A percentile compares a stretch with the other conserved stretches of the same genome.
Evolutionary conservation across 106 monocot species (phyloP).

Genomic region (Apostasia shenzhenica): DNA sequence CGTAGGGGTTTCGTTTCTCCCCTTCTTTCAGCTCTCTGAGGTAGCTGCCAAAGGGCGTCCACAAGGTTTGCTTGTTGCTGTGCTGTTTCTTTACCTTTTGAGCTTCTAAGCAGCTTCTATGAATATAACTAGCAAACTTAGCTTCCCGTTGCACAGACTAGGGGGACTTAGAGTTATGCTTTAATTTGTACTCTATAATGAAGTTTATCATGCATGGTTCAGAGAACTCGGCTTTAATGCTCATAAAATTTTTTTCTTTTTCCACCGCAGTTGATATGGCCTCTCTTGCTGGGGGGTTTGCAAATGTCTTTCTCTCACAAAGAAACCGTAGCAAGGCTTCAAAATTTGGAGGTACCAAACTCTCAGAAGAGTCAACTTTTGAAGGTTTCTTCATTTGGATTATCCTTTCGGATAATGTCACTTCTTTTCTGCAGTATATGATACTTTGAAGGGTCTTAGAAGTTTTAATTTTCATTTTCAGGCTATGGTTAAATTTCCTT

Average conservation of each 20-base stretch:
- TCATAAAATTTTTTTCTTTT: not conserved
- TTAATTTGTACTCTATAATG: not conserved
- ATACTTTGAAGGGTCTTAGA: no score
- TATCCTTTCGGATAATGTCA: not conserved
- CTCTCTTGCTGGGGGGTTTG: slow-evolving; percentile 9
- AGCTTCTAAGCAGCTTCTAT: no score
- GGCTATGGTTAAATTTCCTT: no score
- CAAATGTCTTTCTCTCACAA: slow-evolving; percentile 16
- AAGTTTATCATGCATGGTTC: not conserved
- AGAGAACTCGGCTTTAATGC: not conserved
- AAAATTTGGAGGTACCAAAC: not conserved
- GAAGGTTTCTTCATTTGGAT: slow-evolving; percentile 12
- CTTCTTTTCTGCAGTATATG: no score
- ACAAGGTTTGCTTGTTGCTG: slow-evolving; percentile 13
- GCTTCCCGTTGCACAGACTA: not conserved
- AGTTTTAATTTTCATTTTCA: no score
- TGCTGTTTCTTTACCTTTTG: not conserved
- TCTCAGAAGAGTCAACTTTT: not conserved
- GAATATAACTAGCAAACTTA: no score
- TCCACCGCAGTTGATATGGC: slow-evolving; percentile 1
- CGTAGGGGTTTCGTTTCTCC: slow-evolving; percentile 46
- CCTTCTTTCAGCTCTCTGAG: slow-evolving; percentile 38
- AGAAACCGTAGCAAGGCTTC: slow-evolving; percentile 12
- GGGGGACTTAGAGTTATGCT: not conserved
- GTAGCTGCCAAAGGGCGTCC: slow-evolving; percentile 19